Evolutionary conservation across 2,329 filamentous ascomycete species (phyloP).

Genomic region (Colletotrichum abscissum): DNA sequence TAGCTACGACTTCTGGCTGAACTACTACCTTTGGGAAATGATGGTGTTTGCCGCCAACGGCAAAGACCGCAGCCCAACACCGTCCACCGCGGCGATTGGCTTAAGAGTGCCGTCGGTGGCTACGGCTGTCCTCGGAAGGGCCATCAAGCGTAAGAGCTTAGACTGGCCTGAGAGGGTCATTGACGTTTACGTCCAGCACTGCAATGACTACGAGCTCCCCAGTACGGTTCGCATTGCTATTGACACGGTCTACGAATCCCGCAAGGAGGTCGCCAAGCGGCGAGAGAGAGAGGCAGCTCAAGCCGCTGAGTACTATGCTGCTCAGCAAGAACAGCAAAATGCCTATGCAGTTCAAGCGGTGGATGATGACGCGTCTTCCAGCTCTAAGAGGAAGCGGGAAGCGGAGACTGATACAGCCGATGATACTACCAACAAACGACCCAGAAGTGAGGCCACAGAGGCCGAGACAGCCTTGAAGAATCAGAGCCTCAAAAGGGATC

Average conservation of each 20-base stretch:
- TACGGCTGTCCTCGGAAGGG: slow-evolving; percentile 81
- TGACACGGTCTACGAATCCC: slow-evolving; percentile 77
- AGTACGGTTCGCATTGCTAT: slow-evolving; percentile 79
- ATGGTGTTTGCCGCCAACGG: slow-evolving; percentile 65
- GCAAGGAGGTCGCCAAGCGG: slow-evolving; percentile 71
- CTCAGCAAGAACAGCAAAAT: slow-evolving; percentile 49
- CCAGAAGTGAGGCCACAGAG: slow-evolving; percentile 58
- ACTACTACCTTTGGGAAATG: slow-evolving; percentile 94
- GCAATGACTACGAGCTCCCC: slow-evolving; percentile 89
- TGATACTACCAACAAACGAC: slow-evolving; percentile 74
- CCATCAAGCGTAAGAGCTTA: slow-evolving; percentile 69
- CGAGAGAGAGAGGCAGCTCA: slow-evolving; percentile 74
- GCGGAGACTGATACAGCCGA: slow-evolving; percentile 60
- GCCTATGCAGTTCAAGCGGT: slow-evolving; percentile 41
- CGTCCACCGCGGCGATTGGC: slow-evolving; percentile 55
- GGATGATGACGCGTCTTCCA: slow-evolving; percentile 50
- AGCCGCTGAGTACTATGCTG: slow-evolving; percentile 64
- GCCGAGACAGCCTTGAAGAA: slow-evolving; percentile 48
- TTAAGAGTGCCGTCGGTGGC: slow-evolving; percentile 77
- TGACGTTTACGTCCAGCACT: slow-evolving; percentile 81
- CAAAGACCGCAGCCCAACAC: slow-evolving; percentile 64
- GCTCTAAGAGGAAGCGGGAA: slow-evolving; percentile 81
- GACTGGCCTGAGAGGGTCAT: slow-evolving; percentile 84
- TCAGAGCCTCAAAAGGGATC: slow-evolving; percentile 75
- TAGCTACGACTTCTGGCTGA: slow-evolving; percentile 93